These are phyloP conservation scores for Pythium grandisporangium DNA, from an alignment of 352 stramenopile genomes.

Conservation along the genomic window DNA sequence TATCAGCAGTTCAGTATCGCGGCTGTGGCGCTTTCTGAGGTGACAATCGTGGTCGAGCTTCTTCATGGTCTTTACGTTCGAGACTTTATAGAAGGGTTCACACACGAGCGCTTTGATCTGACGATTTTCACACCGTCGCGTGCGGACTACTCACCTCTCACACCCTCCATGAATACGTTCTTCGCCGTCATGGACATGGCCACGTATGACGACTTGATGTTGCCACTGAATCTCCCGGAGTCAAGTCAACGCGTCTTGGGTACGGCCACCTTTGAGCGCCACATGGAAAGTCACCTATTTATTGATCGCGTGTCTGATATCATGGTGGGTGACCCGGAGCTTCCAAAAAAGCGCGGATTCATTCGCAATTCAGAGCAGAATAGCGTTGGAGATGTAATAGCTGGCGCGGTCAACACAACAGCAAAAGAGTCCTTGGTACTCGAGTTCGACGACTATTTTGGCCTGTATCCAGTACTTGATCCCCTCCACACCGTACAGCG, in stretches of 20 bases:
- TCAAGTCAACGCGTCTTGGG: conserved; percentile 36
- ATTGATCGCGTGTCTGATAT: conserved; percentile 91
- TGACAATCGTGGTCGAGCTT: conserved; percentile 91
- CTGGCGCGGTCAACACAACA: conserved; percentile 9
- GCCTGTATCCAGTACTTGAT: conserved; percentile 33
- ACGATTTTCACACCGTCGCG: conserved; percentile 85
- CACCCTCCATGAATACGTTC: conserved; percentile 53
- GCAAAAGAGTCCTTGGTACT: conserved; percentile 12
- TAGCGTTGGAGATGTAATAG: conserved; percentile 19
- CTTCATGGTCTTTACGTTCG: conserved; percentile 90
- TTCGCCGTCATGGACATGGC: conserved; percentile 77
- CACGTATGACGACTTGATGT: conserved; percentile 76
- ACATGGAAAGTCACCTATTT: conserved; percentile 77
- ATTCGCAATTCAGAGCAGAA: conserved; percentile 61
- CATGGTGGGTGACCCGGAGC: conserved; percentile 78
- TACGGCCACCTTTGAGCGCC: conserved; percentile 39
- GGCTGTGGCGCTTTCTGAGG: conserved; percentile 65
- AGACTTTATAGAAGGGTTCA: conserved; percentile 84
- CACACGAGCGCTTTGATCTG: conserved; percentile 74
- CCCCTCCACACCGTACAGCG: conserved; percentile 24
- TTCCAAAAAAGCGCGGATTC: conserved; percentile 39
- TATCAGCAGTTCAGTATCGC: conserved; percentile 89
- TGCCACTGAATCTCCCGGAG: conserved; percentile 93
- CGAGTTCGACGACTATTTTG: conserved; percentile 46
- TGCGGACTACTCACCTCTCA: conserved; percentile 49